phyloP scores from a whole-genome alignment of 2,329 filamentous ascomycete species.

The Lachnellula subtilissima region DNA sequence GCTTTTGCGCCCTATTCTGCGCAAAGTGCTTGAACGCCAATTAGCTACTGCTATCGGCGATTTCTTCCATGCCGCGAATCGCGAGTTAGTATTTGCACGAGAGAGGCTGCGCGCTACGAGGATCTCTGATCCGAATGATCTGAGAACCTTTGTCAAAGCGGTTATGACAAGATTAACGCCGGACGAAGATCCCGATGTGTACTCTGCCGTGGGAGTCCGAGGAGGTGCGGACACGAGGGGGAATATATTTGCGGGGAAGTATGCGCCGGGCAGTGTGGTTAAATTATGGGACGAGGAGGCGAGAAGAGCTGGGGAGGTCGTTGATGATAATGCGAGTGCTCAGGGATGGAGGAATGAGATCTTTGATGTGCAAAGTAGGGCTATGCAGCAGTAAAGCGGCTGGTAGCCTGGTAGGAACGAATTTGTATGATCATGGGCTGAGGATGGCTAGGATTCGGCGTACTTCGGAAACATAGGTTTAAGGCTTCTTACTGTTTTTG shows the following conservation, averaged over 20 bases:
- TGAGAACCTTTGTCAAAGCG: slow-evolving; percentile 78
- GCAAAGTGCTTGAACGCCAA: slow-evolving; percentile 73
- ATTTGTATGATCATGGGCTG: background rate
- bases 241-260: slow-evolving; percentile 73
- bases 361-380: slow-evolving; percentile 49
- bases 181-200: slow-evolving; percentile 69
- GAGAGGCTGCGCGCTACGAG: slow-evolving; percentile 82
- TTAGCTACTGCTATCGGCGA: slow-evolving; percentile 68
- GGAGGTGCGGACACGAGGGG: slow-evolving; percentile 48
- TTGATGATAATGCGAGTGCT: slow-evolving; percentile 58
- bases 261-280: slow-evolving; percentile 83
- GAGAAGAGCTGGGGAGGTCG: slow-evolving; percentile 60
- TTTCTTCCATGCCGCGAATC: slow-evolving; percentile 68
- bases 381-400: slow-evolving; percentile 2
- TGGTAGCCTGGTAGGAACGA: background rate
- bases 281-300: slow-evolving; percentile 87
- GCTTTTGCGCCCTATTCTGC: slow-evolving; percentile 72
- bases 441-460: too few relatives aligned
- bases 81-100: slow-evolving; percentile 79
- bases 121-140: slow-evolving; percentile 73
- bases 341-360: slow-evolving; percentile 77
- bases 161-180: slow-evolving; percentile 72
- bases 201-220: slow-evolving; percentile 66
- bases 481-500: too few relatives aligned
- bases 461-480: too few relatives aligned